Conservation (phyloP, 2,329 filamentous ascomycete species). For the Ascocoryne sarcoides region DNA sequence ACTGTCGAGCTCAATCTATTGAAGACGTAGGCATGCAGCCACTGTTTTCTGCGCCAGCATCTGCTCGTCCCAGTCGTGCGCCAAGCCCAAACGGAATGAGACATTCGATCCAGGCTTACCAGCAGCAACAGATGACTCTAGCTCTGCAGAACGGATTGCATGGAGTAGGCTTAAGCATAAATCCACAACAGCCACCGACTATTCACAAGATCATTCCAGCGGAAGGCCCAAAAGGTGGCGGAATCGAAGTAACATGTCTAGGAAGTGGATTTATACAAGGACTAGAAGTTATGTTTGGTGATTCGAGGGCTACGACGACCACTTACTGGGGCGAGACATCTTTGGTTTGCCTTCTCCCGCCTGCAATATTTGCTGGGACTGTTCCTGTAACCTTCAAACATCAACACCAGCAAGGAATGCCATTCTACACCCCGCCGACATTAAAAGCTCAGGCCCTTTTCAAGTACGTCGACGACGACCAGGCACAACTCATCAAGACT, state of each 20-base stretch:
- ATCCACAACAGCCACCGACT: slow-evolving; percentile 46
- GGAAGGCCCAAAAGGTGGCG: slow-evolving; percentile 73
- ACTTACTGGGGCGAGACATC: slow-evolving; percentile 57
- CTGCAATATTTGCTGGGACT: slow-evolving; percentile 46
- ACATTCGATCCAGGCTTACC: slow-evolving; percentile 36
- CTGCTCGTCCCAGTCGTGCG: slow-evolving; percentile 68
- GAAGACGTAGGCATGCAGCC: slow-evolving; percentile 56
- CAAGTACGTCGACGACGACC: slow-evolving; percentile 65
- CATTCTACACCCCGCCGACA: slow-evolving; percentile 34
- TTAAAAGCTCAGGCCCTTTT: slow-evolving; percentile 49
- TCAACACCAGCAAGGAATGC: slow-evolving; percentile 36
- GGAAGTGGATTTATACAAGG: slow-evolving; percentile 73
- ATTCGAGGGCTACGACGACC: slow-evolving; percentile 51
- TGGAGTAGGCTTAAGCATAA: slow-evolving; percentile 40
- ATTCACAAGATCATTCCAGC: slow-evolving; percentile 79
- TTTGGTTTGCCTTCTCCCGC: slow-evolving; percentile 54
- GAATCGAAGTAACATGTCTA: slow-evolving; percentile 78
- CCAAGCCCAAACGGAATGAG: slow-evolving; percentile 56
- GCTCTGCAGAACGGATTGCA: slow-evolving; percentile 42
- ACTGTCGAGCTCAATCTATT: slow-evolving; percentile 54
- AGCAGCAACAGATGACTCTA: slow-evolving; percentile 39
- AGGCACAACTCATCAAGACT: slow-evolving; percentile 58
- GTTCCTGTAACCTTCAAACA: slow-evolving; percentile 54
- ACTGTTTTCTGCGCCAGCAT: slow-evolving; percentile 63
- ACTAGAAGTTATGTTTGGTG: slow-evolving; percentile 79